These are phyloP conservation scores for Aspergillus puulaauensis DNA, from an alignment of 2,329 filamentous ascomycete genomes.

Conservation along the genomic window DNA sequence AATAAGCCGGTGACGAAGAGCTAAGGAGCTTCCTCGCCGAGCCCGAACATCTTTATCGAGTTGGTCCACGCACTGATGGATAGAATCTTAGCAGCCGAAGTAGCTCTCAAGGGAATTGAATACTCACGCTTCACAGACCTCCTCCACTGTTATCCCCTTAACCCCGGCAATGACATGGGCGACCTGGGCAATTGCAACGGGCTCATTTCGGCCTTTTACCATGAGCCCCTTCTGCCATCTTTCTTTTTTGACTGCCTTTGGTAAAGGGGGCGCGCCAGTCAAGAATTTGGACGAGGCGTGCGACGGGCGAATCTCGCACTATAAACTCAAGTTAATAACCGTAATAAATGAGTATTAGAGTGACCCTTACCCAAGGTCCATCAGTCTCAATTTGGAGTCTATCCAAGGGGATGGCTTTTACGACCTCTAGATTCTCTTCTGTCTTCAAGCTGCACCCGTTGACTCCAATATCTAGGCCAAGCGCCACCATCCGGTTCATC, in stretches of 20 bases:
- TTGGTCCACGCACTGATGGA: constrained; percentile 69
- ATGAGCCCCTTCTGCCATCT: constrained; percentile 84
- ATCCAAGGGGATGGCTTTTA: constrained; percentile 74
- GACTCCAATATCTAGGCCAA: constrained; percentile 88
- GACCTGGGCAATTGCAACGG: constrained; percentile 80
- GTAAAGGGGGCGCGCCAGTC: constrained; percentile 67
- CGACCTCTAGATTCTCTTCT: constrained; percentile 82
- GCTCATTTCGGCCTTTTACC: constrained; percentile 95
- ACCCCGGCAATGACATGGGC: constrained; percentile 86
- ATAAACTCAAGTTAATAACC: constrained; percentile 5
- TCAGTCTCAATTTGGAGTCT: constrained; percentile 93
- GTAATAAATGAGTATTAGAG: neutral
- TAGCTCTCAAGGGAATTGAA: neutral
- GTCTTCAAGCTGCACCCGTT: constrained; percentile 98
- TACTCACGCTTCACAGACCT: constrained; percentile 75
- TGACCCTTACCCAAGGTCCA: constrained; percentile 69
- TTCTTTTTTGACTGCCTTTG: constrained; percentile 91
- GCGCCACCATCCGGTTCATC: constrained; percentile 73
- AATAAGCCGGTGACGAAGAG: neutral
- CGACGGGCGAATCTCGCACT: constrained; percentile 86
- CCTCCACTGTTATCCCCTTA: constrained; percentile 75
- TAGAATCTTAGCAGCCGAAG: constrained; percentile 21
- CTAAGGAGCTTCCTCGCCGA: constrained; percentile 51
- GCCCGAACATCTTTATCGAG: constrained; percentile 73
- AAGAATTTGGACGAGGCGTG: constrained; percentile 81